phyloP scores from a whole-genome alignment of 2,329 filamentous ascomycete genomes.

The Elsinoe fawcettii region DNA sequence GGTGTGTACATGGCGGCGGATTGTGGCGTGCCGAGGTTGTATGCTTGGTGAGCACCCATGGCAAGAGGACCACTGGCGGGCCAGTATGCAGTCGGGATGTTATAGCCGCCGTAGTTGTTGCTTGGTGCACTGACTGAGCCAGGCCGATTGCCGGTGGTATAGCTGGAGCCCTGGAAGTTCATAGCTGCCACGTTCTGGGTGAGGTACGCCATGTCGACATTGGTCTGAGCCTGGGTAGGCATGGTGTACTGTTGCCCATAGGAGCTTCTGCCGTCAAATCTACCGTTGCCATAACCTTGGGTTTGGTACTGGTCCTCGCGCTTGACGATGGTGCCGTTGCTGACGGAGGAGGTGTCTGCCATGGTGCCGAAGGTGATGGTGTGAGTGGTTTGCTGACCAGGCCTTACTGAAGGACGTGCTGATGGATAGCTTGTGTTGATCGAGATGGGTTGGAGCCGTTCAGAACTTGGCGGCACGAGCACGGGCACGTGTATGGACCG shows the following conservation, averaged over 20 bases:
- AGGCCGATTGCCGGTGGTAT: constrained; percentile 30
- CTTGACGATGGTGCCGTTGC: constrained; percentile 27
- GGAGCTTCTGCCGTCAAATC: constrained; percentile 15
- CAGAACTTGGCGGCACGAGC: neutral
- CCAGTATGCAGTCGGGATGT: constrained; percentile 29
- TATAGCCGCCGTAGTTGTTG: constrained; percentile 25
- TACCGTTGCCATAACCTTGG: constrained; percentile 26
- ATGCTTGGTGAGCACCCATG: constrained; percentile 25
- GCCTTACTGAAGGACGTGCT: neutral
- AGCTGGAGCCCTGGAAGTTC: constrained; percentile 30
- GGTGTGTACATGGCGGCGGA: constrained; percentile 40
- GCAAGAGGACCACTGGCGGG: constrained; percentile 27
- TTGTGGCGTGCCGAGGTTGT: constrained; percentile 25
- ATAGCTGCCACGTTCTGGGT: constrained; percentile 36
- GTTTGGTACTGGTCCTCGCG: constrained; percentile 27
- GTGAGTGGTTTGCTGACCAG: neutral
- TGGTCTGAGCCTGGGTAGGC: constrained; percentile 21
- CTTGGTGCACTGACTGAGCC: constrained; percentile 25
- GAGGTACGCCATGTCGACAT: constrained; percentile 30
- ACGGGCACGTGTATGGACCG: neutral
- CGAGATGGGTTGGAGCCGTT: neutral
- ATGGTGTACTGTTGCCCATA: constrained; percentile 30
- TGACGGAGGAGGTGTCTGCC: constrained; percentile 1
- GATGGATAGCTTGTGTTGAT: neutral
- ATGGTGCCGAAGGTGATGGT: neutral